Conservation (phyloP, 192 early-diverging fungal species). For the Umbelopsis sp. region DNA sequence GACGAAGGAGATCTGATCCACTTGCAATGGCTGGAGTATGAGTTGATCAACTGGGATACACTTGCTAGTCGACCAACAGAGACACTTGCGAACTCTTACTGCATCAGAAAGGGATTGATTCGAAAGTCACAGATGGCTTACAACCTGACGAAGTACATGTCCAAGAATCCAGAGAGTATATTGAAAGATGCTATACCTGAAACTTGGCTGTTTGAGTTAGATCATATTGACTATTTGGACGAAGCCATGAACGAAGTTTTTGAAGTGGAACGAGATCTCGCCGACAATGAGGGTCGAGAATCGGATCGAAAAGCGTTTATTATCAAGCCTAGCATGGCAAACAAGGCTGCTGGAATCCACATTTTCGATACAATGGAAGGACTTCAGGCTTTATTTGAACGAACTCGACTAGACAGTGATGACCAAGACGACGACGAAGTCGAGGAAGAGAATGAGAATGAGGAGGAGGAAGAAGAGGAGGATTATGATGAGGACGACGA, state of each 20-base stretch:
- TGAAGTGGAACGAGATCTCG: constrained; percentile 60
- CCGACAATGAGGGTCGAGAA: constrained; percentile 43
- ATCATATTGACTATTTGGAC: constrained; percentile 66
- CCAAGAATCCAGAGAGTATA: constrained; percentile 58
- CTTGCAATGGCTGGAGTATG: constrained; percentile 66
- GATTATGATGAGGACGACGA: constrained; percentile 13
- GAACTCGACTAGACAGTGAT: constrained; percentile 44
- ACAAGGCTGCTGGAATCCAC: constrained; percentile 62
- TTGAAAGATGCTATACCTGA: constrained; percentile 55
- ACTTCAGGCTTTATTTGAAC: constrained; percentile 43
- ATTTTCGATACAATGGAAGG: constrained; percentile 60
- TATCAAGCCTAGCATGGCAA: constrained; percentile 66
- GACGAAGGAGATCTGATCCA: constrained; percentile 7
- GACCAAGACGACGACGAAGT: constrained; percentile 45
- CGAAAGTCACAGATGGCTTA: constrained; percentile 68
- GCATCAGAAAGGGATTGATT: constrained; percentile 68
- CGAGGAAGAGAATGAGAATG: constrained; percentile 30
- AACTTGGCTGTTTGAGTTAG: constrained; percentile 66
- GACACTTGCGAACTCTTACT: constrained; percentile 55
- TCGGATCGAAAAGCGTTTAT: constrained; percentile 51
- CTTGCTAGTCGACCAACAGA: constrained; percentile 32
- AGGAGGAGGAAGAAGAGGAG: constrained; percentile 17
- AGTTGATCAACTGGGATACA: constrained; percentile 59
- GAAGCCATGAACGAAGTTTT: constrained; percentile 70
- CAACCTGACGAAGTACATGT: constrained; percentile 57